These are phyloP conservation scores for Penicillium canescens DNA, from an alignment of 495 filamentous ascomycete genomes.

Conservation along the genomic window DNA sequence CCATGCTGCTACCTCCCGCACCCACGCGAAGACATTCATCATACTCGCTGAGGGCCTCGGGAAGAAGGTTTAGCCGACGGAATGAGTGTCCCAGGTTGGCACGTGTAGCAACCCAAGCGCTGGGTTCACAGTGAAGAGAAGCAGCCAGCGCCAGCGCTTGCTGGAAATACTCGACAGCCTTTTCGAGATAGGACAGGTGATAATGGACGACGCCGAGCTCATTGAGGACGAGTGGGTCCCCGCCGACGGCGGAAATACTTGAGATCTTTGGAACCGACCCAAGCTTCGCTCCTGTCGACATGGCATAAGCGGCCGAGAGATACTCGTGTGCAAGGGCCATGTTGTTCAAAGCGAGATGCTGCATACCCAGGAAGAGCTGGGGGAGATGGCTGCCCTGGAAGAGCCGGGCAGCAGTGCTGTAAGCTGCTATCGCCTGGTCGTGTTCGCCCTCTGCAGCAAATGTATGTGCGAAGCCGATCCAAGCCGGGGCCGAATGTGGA, in stretches of 20 bases:
- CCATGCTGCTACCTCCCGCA: constrained; percentile 63
- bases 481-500: constrained; percentile 94
- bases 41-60: constrained; percentile 74
- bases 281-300: constrained; percentile 58
- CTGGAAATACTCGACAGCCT: constrained; percentile 70
- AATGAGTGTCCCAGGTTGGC: constrained; percentile 89
- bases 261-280: constrained; percentile 38
- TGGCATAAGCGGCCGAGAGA: constrained; percentile 79
- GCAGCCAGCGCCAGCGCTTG: constrained; percentile 74
- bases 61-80: constrained; percentile 66
- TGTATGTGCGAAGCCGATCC: constrained; percentile 99
- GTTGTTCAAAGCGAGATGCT: constrained; percentile 93
- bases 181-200: constrained; percentile 77
- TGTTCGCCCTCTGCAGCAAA: constrained; percentile 99
- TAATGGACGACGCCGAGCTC: constrained; percentile 94
- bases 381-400: constrained; percentile 98
- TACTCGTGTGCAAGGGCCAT: constrained; percentile 96
- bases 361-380: constrained; percentile 97
- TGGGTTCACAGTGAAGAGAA: constrained; percentile 76
- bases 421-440: constrained; percentile 97
- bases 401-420: constrained; percentile 90
- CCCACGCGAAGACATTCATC: constrained; percentile 78
- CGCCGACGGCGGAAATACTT: constrained; percentile 45
- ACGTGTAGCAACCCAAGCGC: constrained; percentile 83
- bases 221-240: constrained; percentile 88